A percentile compares a stretch with the other conserved stretches of the same genome.
Evolutionary conservation across 164 flowering plant genomes (phyloP).

Genomic region (Annona squamosa): DNA sequence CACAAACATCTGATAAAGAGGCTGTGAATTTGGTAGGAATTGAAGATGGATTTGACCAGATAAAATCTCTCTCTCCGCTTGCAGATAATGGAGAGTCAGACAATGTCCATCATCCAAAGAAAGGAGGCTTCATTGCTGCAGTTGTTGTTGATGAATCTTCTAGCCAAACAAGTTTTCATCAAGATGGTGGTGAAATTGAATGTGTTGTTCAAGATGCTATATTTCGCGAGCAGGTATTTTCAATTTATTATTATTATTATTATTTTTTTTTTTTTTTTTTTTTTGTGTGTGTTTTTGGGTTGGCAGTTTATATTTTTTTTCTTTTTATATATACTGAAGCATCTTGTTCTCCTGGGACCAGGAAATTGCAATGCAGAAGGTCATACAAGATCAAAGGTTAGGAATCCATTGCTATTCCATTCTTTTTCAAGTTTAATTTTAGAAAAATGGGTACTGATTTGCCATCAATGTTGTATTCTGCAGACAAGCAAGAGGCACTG

Average conservation of each 20-base stretch:
- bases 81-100: slow-evolving; percentile 1
- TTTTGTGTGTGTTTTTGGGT: background rate
- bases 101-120: background rate
- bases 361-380: slow-evolving; percentile 68
- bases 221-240: slow-evolving; percentile 67
- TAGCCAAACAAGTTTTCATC: slow-evolving; percentile 10
- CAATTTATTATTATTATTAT: no score
- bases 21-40: slow-evolving; percentile 6
- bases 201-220: slow-evolving; percentile 64
- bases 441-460: background rate
- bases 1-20: slow-evolving; percentile 11
- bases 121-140: slow-evolving; percentile 3
- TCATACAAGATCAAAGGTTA: slow-evolving; percentile 70
- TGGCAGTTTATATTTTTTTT: background rate
- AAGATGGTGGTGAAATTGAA: slow-evolving; percentile 39
- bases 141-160: slow-evolving; percentile 11
- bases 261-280: no score
- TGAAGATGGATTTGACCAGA: slow-evolving; percentile 4
- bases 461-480: slow-evolving; percentile 2
- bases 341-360: slow-evolving; percentile 18
- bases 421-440: background rate
- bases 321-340: background rate
- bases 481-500: slow-evolving; percentile 47
- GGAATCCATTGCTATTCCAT: slow-evolving; percentile 7
- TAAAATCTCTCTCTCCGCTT: background rate